A percentile compares a stretch with the other conserved stretches of the same genome.
These are phyloP conservation scores for Roridomyces roridus DNA, from an alignment of 768 basidiomycete genomes.

Conservation along the genomic window DNA sequence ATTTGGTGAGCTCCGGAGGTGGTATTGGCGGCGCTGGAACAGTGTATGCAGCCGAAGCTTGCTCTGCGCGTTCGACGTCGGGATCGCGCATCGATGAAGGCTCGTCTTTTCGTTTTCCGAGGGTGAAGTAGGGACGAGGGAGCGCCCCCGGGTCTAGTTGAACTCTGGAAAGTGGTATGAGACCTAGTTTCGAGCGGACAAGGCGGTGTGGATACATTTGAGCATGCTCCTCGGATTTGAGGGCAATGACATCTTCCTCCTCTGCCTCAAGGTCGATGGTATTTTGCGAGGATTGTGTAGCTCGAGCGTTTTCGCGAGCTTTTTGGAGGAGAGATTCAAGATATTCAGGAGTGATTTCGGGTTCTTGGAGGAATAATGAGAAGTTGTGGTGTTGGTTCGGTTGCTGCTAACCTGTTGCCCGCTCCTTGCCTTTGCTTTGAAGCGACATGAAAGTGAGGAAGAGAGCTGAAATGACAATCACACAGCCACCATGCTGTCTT, in stretches of 20 bases:
- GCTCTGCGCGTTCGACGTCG: slow-evolving; percentile 59
- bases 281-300: too few species aligned
- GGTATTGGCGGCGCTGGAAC: slow-evolving; percentile 68
- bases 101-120: slow-evolving; percentile 50
- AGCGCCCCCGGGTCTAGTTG: slow-evolving; percentile 68
- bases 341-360: slow-evolving; percentile 57
- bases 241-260: slow-evolving; percentile 62
- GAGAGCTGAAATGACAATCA: too few species aligned
- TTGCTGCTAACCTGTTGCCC: slow-evolving; percentile 38
- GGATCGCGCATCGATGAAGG: slow-evolving; percentile 64
- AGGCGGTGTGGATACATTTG: slow-evolving; percentile 6
- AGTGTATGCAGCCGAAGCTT: slow-evolving; percentile 52
- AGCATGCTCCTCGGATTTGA: slow-evolving; percentile 37
- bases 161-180: slow-evolving; percentile 54
- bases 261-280: too few species aligned
- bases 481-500: slow-evolving; percentile 14
- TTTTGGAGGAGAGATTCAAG: slow-evolving; percentile 68
- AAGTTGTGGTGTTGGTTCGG: neutral
- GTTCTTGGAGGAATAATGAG: slow-evolving; percentile 38
- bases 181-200: too few species aligned
- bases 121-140: slow-evolving; percentile 68
- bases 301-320: slow-evolving; percentile 57
- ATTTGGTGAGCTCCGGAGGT: slow-evolving; percentile 62
- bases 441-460: neutral
- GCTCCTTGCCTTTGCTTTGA: slow-evolving; percentile 52